Evolutionary conservation across 768 basidiomycete species (phyloP), one percentile per base, ranked within the genome.

Genomic region (Hypholoma fasciculare): DNA sequence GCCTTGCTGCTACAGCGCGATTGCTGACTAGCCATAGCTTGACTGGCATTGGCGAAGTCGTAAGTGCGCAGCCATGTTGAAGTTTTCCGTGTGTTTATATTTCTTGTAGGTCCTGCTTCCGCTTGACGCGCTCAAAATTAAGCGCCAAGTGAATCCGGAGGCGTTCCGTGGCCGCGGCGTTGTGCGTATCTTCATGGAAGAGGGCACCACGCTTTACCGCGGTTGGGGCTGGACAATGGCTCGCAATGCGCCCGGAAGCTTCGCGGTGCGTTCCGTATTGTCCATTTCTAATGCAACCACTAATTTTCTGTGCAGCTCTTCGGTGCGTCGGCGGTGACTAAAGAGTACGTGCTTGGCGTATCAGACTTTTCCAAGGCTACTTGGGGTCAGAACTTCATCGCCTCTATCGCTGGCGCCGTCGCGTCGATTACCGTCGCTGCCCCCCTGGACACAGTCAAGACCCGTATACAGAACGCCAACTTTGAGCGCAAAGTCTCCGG

Each of bases 151-250:
- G 56, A 99, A 99, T 76, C 96, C 96, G 1, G 97, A 98, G 67
- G 96, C 96, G 1, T 94, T 99, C 85, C 90, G 93, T 37, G 95
- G 95, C 38, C 92, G 96, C 23, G 94, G 95, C 17, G 82, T 95
- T 64, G 61, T 97, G 55, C 89, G 90, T 54, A 94, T 99, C 65
- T 85, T 99, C 72, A 73, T 85, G 69, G 96, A 99, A 64, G 96
- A 98, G 70, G 94, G 95, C 56, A 84, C 90, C 8, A 84, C 90
- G 1, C 83, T 99, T 37, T 99, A 99, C 75, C 88, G 95, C 61
- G 96, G 96, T 27, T 97, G 96, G 94, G 96, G 96, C 46, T 98
- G 96, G 96, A 98, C 96, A 20, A 89, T 97, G 83, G 96, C 95
- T 2, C 86, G 96, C 53, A 99, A 99, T 65, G 96, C 96, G 0